phyloP scores from a whole-genome alignment of 306 rosid genomes.

The Quercus robur region DNA sequence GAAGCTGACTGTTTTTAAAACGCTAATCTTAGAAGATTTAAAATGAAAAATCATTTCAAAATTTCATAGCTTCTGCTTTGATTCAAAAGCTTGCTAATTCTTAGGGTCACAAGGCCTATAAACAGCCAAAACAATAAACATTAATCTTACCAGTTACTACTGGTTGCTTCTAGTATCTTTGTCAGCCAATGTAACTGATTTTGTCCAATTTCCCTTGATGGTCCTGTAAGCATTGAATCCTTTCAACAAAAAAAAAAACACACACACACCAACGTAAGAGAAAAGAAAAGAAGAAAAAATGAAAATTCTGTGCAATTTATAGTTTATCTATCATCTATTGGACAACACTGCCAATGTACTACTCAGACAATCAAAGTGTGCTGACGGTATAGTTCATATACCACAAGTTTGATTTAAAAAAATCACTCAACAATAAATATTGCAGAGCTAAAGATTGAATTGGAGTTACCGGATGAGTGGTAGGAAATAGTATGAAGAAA shows the following conservation, averaged over 20 bases:
- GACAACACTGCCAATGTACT: not conserved
- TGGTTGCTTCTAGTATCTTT: slow-evolving; percentile 33
- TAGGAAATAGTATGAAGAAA: not conserved
- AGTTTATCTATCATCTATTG: not conserved
- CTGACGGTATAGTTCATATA: not conserved
- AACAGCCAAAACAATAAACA: not conserved
- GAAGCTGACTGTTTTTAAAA: not conserved
- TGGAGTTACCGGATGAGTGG: not conserved
- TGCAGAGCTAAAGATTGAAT: not conserved
- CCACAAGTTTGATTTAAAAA: not conserved
- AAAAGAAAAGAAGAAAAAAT: not conserved
- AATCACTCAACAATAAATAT: not conserved
- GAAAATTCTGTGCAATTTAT: not conserved
- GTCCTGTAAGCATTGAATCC: slow-evolving; percentile 18
- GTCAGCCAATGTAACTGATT: slow-evolving; percentile 44
- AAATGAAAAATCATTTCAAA: not conserved
- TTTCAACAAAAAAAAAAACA: slow-evolving; percentile 5
- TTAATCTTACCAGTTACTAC: slow-evolving; percentile 50
- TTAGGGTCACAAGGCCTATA: not conserved
- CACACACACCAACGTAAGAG: slow-evolving; percentile 4
- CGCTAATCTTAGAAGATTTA: not conserved
- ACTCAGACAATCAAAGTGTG: not conserved
- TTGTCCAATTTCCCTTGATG: slow-evolving; percentile 22
- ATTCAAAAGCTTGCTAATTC: not conserved
- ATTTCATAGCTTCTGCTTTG: not conserved